phyloP scores from a whole-genome alignment of 805 yeast species.

The Saturnispora besseyi region DNA sequence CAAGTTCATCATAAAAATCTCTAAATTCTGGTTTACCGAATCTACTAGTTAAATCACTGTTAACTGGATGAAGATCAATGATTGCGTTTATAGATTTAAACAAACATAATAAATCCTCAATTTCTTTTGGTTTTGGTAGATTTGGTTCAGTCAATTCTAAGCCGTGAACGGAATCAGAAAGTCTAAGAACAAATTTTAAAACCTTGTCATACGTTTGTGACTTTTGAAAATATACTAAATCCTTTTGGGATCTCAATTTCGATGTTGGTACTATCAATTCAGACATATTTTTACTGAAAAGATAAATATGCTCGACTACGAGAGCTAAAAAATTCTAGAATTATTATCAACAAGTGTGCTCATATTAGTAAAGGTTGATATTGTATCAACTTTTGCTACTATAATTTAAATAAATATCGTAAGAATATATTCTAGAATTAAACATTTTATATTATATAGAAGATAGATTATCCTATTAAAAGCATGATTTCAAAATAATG shows the following conservation, averaged over 20 bases:
- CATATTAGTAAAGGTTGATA: no score
- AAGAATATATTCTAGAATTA: background rate
- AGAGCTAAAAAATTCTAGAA: no score
- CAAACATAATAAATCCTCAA: conserved; percentile 28
- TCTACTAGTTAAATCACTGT: conserved; percentile 57
- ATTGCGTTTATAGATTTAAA: conserved; percentile 39
- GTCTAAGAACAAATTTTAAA: conserved; percentile 41
- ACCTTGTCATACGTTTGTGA: conserved; percentile 44
- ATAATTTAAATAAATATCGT: background rate
- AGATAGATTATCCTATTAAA: background rate
- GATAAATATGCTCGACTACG: no score
- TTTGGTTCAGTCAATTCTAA: conserved; percentile 20
- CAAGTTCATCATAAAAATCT: conserved; percentile 66
- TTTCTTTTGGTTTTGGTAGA: conserved; percentile 13
- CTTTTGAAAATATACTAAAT: conserved; percentile 50
- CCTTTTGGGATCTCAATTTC: conserved; percentile 31
- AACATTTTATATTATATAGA: background rate
- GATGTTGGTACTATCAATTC: conserved; percentile 16
- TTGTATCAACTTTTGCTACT: no score
- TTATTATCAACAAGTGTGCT: no score
- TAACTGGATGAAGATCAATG: conserved; percentile 56
- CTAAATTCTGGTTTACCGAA: conserved; percentile 89
- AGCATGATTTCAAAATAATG: background rate
- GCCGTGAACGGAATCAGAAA: conserved; percentile 56
- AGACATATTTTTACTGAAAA: background rate